phyloP scores from a whole-genome alignment of 2,329 filamentous ascomycete species.

The Colletotrichum sp. region DNA sequence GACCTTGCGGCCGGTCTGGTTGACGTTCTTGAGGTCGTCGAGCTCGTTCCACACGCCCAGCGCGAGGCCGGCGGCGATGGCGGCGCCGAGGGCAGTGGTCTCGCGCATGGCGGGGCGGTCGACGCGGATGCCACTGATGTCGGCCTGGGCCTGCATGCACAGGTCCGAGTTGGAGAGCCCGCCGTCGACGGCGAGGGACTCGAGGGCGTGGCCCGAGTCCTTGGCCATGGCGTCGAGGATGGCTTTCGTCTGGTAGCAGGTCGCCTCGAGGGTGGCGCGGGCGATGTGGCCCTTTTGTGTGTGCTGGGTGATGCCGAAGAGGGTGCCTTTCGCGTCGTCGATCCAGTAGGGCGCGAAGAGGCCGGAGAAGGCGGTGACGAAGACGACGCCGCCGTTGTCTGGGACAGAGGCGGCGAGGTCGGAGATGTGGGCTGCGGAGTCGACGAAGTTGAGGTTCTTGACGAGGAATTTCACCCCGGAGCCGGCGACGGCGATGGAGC shows the following conservation, averaged over 20 bases:
- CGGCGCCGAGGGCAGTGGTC: conserved; percentile 86
- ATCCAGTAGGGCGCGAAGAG: conserved; percentile 96
- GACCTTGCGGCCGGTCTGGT: conserved; percentile 69
- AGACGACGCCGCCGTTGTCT: conserved; percentile 83
- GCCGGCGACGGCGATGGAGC: conserved; percentile 82
- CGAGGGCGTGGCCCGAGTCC: conserved; percentile 78
- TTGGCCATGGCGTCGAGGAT: conserved; percentile 92
- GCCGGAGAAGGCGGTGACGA: conserved; percentile 91
- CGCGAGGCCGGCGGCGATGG: conserved; percentile 88
- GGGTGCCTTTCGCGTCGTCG: conserved; percentile 87
- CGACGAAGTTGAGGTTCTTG: conserved; percentile 68
- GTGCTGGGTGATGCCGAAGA: conserved; percentile 86
- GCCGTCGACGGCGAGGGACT: conserved; percentile 82
- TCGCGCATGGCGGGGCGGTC: conserved; percentile 88
- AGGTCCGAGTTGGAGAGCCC: conserved; percentile 89
- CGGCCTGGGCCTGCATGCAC: conserved; percentile 90
- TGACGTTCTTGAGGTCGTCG: conserved; percentile 75
- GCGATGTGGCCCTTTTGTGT: conserved; percentile 87
- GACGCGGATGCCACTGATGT: conserved; percentile 82
- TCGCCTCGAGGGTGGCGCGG: conserved; percentile 87
- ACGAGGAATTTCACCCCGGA: conserved; percentile 78
- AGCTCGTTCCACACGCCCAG: conserved; percentile 77
- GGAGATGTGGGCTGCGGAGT: conserved; percentile 53
- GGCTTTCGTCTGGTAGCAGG: conserved; percentile 90
- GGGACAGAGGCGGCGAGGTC: conserved; percentile 56